phyloP scores from a whole-genome alignment of 176 grass and related monocot genomes.

The Puccinellia tenuiflora region DNA sequence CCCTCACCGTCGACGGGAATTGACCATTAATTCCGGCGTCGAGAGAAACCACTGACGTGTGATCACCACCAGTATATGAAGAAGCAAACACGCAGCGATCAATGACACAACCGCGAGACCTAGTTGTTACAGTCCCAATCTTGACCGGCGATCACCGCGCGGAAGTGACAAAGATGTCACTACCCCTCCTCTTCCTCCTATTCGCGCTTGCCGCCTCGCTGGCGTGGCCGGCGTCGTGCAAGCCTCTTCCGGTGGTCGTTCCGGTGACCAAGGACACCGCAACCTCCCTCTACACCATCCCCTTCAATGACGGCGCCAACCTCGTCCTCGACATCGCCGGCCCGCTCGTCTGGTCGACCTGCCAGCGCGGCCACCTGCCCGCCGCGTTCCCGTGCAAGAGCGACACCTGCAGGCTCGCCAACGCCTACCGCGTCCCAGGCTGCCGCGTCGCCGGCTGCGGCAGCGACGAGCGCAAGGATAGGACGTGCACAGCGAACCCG shows the following conservation, averaged over 20 bases:
- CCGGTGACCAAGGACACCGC: constrained; percentile 19
- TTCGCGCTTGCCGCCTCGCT: background rate
- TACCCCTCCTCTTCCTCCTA: background rate
- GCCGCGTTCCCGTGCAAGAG: background rate
- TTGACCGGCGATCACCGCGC: no score
- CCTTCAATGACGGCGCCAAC: background rate
- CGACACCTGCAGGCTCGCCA: constrained; percentile 9
- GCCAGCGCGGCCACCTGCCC: background rate
- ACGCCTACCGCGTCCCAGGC: background rate
- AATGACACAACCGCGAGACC: no score
- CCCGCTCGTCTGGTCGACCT: constrained; percentile 36
- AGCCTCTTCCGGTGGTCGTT: background rate
- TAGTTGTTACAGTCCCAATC: no score
- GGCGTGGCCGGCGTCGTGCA: background rate
- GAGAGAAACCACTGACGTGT: no score
- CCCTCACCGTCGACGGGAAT: no score
- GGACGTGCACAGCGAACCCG: constrained; percentile 14
- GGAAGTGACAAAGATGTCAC: background rate
- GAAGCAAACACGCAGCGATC: no score
- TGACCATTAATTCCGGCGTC: no score
- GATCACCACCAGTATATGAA: no score
- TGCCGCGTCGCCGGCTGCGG: background rate
- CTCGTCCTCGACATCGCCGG: constrained; percentile 29
- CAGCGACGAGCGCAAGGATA: background rate
- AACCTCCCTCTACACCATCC: constrained; percentile 38